These are phyloP conservation scores for Pachysolen tannophilus DNA, from an alignment of 805 yeast genomes.

Conservation along the genomic window DNA sequence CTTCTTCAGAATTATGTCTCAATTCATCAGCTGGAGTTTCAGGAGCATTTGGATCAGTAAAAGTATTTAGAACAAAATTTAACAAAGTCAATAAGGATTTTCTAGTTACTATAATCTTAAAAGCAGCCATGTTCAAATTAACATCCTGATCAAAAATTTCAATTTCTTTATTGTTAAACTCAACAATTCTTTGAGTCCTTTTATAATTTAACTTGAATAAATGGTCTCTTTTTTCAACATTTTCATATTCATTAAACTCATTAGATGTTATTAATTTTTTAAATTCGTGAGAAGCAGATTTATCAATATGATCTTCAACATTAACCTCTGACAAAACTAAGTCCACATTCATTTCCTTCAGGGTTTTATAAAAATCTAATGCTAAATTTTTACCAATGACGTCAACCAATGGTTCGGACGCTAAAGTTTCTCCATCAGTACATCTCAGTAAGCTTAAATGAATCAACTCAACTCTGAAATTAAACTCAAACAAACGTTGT, in stretches of 20 bases:
- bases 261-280: slow-evolving; percentile 64
- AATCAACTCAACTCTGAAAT: slow-evolving; percentile 59
- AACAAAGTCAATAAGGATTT: slow-evolving; percentile 70
- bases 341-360: slow-evolving; percentile 55
- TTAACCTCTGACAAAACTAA: slow-evolving; percentile 57
- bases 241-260: slow-evolving; percentile 30
- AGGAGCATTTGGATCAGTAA: slow-evolving; percentile 72
- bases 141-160: slow-evolving; percentile 76
- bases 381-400: slow-evolving; percentile 58
- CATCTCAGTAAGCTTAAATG: slow-evolving; percentile 61
- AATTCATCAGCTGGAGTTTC: slow-evolving; percentile 63
- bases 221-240: slow-evolving; percentile 29
- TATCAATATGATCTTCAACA: slow-evolving; percentile 69
- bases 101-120: slow-evolving; percentile 67
- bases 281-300: slow-evolving; percentile 52
- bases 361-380: slow-evolving; percentile 52
- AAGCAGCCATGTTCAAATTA: slow-evolving; percentile 65
- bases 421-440: slow-evolving; percentile 48
- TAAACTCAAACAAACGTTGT: slow-evolving; percentile 68
- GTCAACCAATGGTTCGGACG: slow-evolving; percentile 63
- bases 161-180: slow-evolving; percentile 41
- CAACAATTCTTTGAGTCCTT: slow-evolving; percentile 53
- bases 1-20: slow-evolving; percentile 56
- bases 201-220: slow-evolving; percentile 53
- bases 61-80: slow-evolving; percentile 78